Percentiles rank a stretch among this genome's conserved stretches.
These are phyloP conservation scores for Brassica cretica DNA, from an alignment of 345 rosid species.

Conservation along the genomic window DNA sequence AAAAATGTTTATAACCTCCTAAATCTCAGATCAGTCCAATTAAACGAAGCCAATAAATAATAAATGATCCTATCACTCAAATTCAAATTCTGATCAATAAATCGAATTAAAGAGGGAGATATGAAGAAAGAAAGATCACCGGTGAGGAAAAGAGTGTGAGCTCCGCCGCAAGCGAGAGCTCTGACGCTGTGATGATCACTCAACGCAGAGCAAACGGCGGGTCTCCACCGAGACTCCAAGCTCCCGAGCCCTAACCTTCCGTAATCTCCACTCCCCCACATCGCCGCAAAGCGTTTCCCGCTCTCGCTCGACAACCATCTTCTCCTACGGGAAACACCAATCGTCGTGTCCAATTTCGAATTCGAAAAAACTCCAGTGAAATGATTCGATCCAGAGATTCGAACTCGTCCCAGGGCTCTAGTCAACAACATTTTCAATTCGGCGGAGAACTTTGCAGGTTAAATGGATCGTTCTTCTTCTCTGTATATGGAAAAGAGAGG, in stretches of 20 bases:
- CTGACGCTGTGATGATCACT: constrained; percentile 48
- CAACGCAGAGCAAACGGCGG: constrained; percentile 53
- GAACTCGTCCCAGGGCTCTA: constrained; percentile 33
- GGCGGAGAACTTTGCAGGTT: not conserved
- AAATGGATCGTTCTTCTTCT: constrained; percentile 21
- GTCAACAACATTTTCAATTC: constrained; percentile 33
- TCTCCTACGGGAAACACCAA: constrained; percentile 15
- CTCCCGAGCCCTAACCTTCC: constrained; percentile 77
- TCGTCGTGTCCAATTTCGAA: constrained; percentile 16
- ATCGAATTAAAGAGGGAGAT: not conserved
- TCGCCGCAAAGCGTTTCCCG: constrained; percentile 56
- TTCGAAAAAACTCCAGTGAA: not conserved
- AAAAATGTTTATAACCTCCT: too few relatives aligned
- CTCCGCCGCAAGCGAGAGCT: constrained; percentile 89
- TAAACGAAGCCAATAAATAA: too few relatives aligned
- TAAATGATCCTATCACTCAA: not conserved
- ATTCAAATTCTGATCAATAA: not conserved
- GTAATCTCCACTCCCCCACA: constrained; percentile 93
- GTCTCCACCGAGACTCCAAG: constrained; percentile 73
- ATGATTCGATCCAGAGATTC: not conserved
- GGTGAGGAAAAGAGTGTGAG: constrained; percentile 92
- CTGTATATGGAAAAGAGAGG: not conserved
- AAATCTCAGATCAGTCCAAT: too few relatives aligned
- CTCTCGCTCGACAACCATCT: constrained; percentile 33
- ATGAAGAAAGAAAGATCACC: constrained; percentile 41